These are phyloP conservation scores for Sphaerulina populicola DNA, from an alignment of 2,329 filamentous ascomycete genomes.

Conservation along the genomic window DNA sequence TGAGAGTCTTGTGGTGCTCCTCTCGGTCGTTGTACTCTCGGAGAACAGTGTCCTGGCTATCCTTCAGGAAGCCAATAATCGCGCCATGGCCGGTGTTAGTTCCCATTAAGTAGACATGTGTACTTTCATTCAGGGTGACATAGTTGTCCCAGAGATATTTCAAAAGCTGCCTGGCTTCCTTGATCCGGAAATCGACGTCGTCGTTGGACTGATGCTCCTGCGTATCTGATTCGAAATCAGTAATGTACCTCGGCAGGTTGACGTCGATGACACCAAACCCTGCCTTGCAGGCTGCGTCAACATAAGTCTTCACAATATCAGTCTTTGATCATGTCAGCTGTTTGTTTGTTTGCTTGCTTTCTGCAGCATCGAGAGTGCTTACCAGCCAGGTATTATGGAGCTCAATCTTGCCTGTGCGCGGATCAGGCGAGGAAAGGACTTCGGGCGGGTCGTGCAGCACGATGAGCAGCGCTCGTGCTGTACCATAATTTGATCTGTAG, in stretches of 20 bases:
- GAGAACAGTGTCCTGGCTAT: constrained; percentile 27
- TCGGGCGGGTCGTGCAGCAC: constrained; percentile 69
- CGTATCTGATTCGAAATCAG: constrained; percentile 42
- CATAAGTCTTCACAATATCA: constrained; percentile 70
- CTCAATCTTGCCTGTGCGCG: constrained; percentile 59
- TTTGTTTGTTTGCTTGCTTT: constrained; percentile 25
- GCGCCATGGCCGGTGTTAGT: constrained; percentile 83
- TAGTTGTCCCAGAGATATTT: constrained; percentile 97
- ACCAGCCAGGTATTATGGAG: constrained; percentile 84
- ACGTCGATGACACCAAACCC: constrained; percentile 82
- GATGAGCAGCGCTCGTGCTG: constrained; percentile 58
- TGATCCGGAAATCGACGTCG: constrained; percentile 34
- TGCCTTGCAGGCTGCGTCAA: constrained; percentile 71
- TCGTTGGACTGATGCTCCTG: constrained; percentile 42
- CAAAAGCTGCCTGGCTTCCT: constrained; percentile 59
- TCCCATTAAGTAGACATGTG: constrained; percentile 76
- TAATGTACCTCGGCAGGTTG: constrained; percentile 74
- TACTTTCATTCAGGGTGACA: constrained; percentile 62
- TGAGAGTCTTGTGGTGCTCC: constrained; percentile 59
- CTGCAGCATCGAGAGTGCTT: constrained; percentile 38
- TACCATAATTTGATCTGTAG: constrained; percentile 55
- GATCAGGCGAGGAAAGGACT: constrained; percentile 37
- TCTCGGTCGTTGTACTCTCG: constrained; percentile 48
- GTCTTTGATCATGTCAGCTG: constrained; percentile 52
- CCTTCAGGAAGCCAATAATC: constrained; percentile 65